Base-by-base conservation (phyloP, 441 rosid genomes). In the Flueggea neowawraea region DNA sequence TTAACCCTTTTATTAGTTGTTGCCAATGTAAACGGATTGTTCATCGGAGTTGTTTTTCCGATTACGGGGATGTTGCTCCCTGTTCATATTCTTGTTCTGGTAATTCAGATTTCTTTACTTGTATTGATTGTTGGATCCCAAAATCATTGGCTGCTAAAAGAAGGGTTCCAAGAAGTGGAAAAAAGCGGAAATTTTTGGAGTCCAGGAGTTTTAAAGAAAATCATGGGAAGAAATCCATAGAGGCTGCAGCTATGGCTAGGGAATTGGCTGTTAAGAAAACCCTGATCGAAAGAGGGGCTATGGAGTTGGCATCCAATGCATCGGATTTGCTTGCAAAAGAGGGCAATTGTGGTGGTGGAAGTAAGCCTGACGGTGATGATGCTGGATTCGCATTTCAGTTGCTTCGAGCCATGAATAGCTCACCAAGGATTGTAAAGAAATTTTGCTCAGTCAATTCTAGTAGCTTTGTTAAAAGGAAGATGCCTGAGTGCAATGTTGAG, bases 71-170 rank as follows among this genome's bases (percentile, higher is more conserved):
- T 62, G 50, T 66, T 49, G 60, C 80, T n/a, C 84, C 83, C 0
- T 78, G 82, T 82, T 81, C 83, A 3, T 79, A 72, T 76, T 69
- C 75, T 43, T 69, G 70, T 55, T 17, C 61, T n/a, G 64, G 71
- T 2, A 22, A 22, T 13, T 60, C 60, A 32, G 75, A 76, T 2
- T 82, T 72, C 56, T 67, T 74, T 2, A 64, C 78, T 57, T 87
- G 93, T 62, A 60, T 82, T 12, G 93, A 84, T 70, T 87, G 88
- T 72, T 87, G 93, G 93, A 36, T 87, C 16, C 93, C 93, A 0
- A 62, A 65, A 63, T 65, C 74, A 3, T 43, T 84, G 64, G 66
- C 70, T 8, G 50, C 17, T 6, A 70, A 52, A 32, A 67, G 71
- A 60, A 69, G 63, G 55, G 51, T 13, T 1, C 12, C 14, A 16